Conservation (phyloP, 129 eudicot species). For the Smallanthus sonchifolius region DNA sequence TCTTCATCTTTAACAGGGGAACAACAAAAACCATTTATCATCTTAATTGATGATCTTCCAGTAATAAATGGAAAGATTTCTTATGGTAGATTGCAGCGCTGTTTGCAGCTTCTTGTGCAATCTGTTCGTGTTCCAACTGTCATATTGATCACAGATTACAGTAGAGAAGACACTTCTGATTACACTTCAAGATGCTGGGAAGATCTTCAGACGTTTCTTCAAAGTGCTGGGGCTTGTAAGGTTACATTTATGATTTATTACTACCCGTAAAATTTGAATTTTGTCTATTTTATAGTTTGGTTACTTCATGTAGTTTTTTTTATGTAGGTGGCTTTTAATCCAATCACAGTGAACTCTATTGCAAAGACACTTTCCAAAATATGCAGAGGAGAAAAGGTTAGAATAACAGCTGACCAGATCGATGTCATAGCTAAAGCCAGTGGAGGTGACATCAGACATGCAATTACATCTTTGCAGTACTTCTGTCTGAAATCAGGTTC, state of each 20-base stretch:
- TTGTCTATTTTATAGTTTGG: neutral
- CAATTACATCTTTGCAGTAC: conserved; percentile 85
- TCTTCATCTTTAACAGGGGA: conserved; percentile 36
- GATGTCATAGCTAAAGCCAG: conserved; percentile 77
- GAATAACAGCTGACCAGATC: conserved; percentile 48
- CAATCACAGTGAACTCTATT: conserved; percentile 78
- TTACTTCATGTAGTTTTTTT: conserved; percentile 9
- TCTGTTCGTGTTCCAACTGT: conserved; percentile 75
- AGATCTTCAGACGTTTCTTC: conserved; percentile 69
- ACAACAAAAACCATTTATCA: conserved; percentile 39
- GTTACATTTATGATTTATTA: conserved; percentile 49
- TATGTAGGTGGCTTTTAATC: conserved; percentile 79
- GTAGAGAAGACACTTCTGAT: conserved; percentile 65
- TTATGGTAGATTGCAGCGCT: conserved; percentile 52
- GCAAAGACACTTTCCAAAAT: conserved; percentile 61
- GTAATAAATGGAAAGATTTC: conserved; percentile 64
- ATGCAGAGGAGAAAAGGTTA: conserved; percentile 55
- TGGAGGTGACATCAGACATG: conserved; percentile 95
- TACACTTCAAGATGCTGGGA: conserved; percentile 56
- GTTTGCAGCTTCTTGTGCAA: conserved; percentile 78
- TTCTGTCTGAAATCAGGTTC: conserved; percentile 49
- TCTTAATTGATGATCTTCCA: conserved; percentile 94
- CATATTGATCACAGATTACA: conserved; percentile 70
- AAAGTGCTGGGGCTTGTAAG: conserved; percentile 83
- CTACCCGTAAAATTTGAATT: conserved; percentile 1